Base-by-base conservation (phyloP, 1,139 yeast genomes). In the Debaryomyces sp. region DNA sequence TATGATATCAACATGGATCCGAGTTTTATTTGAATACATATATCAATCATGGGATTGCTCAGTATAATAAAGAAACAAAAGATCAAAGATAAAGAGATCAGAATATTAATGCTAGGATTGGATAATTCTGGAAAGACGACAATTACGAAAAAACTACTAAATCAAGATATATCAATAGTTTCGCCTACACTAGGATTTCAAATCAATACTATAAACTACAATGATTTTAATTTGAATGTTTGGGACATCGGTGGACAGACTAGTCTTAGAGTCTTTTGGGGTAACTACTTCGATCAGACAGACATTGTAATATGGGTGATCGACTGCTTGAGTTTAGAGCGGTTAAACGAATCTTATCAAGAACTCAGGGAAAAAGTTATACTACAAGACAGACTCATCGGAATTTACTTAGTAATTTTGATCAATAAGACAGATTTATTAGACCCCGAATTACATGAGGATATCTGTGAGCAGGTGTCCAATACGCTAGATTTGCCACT, bases 181-280 rank as follows among this genome's bases (percentile, higher is more conserved):
- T 72, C 80, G 2, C 83, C 82, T 30, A 83, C 89, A 2, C 70
- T 85, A 75, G 78, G 77, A 48, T 80, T 64, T 67, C 80, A 71
- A 69, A 64, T 84, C 71, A 73, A 71, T 50, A 77, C 82, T 5
- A 56, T 78, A 6, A 49, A 54, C 2, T 61, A 68, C 53, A 52
- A 62, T 2, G 66, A 59, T 24, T 68, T 53, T 54, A 67, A 65
- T 34, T 58, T 73, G 43, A 82, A 83, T 50, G 63, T 84, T 35
- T 86, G 92, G 97, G 97, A 90, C 61, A 84, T 91, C 9, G 97
- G 97, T 2, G 97, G 97, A 0, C 97, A 91, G 63, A 72, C 79
- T 12, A 79, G 89, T 15, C 69, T 90, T 43, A 75, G 97, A 42
- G 83, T 89, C 18, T 90, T 90, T 64, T 90, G 97, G 97, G 83